phyloP scores from a whole-genome alignment of 148 eudicot genomes.

The Vaccinium corymbosum region DNA sequence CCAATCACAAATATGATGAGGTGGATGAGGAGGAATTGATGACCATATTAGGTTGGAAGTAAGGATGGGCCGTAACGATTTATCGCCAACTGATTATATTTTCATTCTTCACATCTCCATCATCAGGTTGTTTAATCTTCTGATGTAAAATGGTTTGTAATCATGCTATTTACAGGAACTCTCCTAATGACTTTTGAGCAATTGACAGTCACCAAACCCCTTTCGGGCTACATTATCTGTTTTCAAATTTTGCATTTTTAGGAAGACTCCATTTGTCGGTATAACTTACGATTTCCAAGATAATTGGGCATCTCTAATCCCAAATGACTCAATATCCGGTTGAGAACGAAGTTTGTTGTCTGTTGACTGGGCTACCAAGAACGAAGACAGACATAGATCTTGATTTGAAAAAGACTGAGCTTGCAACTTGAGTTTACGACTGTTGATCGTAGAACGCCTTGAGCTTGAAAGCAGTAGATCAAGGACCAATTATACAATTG shows the following conservation, averaged over 20 bases:
- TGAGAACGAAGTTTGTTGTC: too few relatives aligned
- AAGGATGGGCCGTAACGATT: neutral
- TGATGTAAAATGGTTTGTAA: too few relatives aligned
- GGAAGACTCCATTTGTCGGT: neutral
- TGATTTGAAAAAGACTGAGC: too few relatives aligned
- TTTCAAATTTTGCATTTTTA: conserved; percentile 2
- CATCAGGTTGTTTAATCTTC: neutral
- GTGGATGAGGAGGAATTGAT: neutral
- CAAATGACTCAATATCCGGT: too few relatives aligned
- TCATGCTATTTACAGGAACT: too few relatives aligned
- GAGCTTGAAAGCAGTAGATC: too few relatives aligned
- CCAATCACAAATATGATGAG: neutral
- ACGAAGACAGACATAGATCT: too few relatives aligned
- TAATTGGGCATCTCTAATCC: too few relatives aligned
- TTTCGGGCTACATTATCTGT: neutral
- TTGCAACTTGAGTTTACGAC: too few relatives aligned
- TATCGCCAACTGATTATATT: neutral
- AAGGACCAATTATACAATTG: too few relatives aligned
- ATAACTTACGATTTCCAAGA: neutral
- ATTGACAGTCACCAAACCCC: neutral
- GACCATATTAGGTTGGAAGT: conserved; percentile 5
- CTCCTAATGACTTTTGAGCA: neutral
- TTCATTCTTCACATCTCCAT: neutral
- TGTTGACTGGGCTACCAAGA: too few relatives aligned
- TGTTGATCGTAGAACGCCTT: too few relatives aligned